Evolutionary conservation across 2,329 filamentous ascomycete species (phyloP).

Genomic region (Alternaria burnsii): DNA sequence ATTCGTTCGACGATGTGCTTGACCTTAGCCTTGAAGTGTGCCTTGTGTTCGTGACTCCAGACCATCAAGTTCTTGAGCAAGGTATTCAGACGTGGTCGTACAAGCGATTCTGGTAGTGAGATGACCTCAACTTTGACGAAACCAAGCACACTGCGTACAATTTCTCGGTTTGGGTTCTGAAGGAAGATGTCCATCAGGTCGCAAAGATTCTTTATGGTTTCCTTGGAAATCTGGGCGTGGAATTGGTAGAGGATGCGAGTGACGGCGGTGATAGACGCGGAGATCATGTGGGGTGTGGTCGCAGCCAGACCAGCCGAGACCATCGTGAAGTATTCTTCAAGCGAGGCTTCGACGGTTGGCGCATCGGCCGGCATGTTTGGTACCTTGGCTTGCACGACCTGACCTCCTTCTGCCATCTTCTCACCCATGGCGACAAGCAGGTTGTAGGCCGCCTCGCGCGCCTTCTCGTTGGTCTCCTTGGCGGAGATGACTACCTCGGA

Average conservation of each 20-base stretch:
- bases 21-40: conserved; percentile 94
- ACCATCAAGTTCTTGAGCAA: conserved; percentile 91
- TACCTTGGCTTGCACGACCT: conserved; percentile 86
- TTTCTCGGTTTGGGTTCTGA: conserved; percentile 95
- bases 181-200: conserved; percentile 96
- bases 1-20: conserved; percentile 97
- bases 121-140: conserved; percentile 98
- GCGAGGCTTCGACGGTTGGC: conserved; percentile 76
- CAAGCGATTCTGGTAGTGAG: conserved; percentile 78
- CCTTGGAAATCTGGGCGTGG: conserved; percentile 71
- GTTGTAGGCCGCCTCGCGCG: conserved; percentile 87
- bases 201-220: conserved; percentile 82
- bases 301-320: conserved; percentile 94
- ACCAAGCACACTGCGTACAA: conserved; percentile 91
- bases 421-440: conserved; percentile 88
- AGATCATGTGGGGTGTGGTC: conserved; percentile 95
- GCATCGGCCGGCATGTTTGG: conserved; percentile 86
- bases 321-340: conserved; percentile 99
- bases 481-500: conserved; percentile 95
- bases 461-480: conserved; percentile 97
- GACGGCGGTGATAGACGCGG: conserved; percentile 92
- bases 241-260: conserved; percentile 95
- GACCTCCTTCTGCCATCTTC: conserved; percentile 76
- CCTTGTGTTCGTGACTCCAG: conserved; percentile 98
- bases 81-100: conserved; percentile 77